Conservation (phyloP, 495 filamentous ascomycete genomes). For the Xanthoparmelia taractica region DNA sequence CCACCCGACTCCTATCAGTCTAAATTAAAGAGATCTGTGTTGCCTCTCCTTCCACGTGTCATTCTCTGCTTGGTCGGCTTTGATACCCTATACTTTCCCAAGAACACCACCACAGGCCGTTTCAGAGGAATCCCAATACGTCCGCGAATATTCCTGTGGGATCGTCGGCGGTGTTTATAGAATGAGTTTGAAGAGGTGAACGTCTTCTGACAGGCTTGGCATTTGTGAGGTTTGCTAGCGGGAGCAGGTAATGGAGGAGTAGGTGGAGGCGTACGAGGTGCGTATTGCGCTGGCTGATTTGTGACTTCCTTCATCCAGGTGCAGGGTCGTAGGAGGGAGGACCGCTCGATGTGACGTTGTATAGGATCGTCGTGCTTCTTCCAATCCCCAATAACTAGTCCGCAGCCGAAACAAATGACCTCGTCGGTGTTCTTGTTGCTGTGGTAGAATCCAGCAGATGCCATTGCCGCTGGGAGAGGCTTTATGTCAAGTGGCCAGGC, state of each 20-base stretch:
- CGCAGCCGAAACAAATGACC: slow-evolving; percentile 21
- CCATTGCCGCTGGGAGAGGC: slow-evolving; percentile 14
- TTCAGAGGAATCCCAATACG: slow-evolving; percentile 7
- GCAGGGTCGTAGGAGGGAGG: not conserved
- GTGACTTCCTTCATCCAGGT: slow-evolving; percentile 12
- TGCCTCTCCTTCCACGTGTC: not conserved
- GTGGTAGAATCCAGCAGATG: slow-evolving; percentile 22
- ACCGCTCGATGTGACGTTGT: not conserved
- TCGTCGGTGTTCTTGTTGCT: slow-evolving; percentile 15
- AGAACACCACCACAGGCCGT: not conserved
- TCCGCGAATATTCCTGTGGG: not conserved
- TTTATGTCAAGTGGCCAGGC: slow-evolving; percentile 18
- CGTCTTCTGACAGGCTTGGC: slow-evolving; percentile 12
- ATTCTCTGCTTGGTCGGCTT: slow-evolving; percentile 1
- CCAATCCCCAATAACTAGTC: slow-evolving; percentile 11
- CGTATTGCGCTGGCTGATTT: slow-evolving; percentile 9
- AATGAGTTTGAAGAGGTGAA: slow-evolving; percentile 19
- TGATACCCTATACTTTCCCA: slow-evolving; percentile 13
- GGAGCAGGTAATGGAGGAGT: not conserved
- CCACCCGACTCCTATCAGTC: not conserved
- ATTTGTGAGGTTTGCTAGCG: slow-evolving; percentile 11
- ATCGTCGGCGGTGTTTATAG: slow-evolving; percentile 9
- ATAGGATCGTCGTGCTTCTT: slow-evolving; percentile 16
- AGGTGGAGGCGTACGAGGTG: slow-evolving; percentile 3
- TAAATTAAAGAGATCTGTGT: not conserved